A percentile compares a stretch with the other conserved stretches of the same genome.
Evolutionary conservation across 2,329 filamentous ascomycete species (phyloP).

Genomic region (Phoma sp.): DNA sequence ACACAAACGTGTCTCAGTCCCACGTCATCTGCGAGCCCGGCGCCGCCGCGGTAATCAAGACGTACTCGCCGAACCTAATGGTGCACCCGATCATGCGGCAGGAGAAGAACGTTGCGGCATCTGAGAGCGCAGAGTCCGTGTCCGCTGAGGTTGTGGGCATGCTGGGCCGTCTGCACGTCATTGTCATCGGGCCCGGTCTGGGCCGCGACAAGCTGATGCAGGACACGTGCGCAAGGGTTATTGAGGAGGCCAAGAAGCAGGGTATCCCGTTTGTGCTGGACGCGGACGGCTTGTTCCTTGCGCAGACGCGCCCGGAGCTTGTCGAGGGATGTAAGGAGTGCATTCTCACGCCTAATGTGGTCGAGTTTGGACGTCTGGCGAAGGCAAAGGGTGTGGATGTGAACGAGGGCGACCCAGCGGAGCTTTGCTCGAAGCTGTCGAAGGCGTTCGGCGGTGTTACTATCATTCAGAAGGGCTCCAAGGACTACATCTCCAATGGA

Average conservation of each 20-base stretch:
- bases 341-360: constrained; percentile 92
- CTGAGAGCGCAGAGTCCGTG: constrained; percentile 66
- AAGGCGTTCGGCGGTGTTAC: constrained; percentile 84
- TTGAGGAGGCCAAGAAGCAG: constrained; percentile 75
- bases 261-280: constrained; percentile 85
- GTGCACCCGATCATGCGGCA: constrained; percentile 95
- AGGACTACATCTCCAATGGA: constrained; percentile 85
- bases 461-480: constrained; percentile 84
- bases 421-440: constrained; percentile 72
- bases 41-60: constrained; percentile 87
- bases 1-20: constrained; percentile 59
- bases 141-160: constrained; percentile 75
- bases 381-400: constrained; percentile 74
- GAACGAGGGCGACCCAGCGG: constrained; percentile 56
- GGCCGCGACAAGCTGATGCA: constrained; percentile 91
- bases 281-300: constrained; percentile 83
- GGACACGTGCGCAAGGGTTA: constrained; percentile 78
- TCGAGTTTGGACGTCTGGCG: constrained; percentile 85
- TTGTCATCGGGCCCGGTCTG: constrained; percentile 91
- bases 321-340: constrained; percentile 82
- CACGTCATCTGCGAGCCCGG: constrained; percentile 95
- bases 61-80: constrained; percentile 98
- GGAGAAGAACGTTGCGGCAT: constrained; percentile 61
- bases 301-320: constrained; percentile 75
- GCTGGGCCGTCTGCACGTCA: constrained; percentile 84